Base-by-base conservation (phyloP, 2,329 filamentous ascomycete species). In the Apiospora marii region DNA sequence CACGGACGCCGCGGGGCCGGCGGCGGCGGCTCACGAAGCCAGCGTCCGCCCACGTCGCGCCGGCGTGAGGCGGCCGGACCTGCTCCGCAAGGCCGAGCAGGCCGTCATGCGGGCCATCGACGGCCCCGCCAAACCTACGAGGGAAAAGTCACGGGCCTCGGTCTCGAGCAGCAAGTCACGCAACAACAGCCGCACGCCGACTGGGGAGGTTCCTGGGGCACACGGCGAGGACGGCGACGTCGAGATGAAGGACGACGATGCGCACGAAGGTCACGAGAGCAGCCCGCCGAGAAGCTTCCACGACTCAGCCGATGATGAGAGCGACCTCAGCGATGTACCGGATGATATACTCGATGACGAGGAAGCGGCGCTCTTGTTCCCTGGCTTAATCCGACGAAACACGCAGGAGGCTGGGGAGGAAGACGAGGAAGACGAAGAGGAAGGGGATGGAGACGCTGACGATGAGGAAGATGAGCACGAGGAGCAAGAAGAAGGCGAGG, bases 241-340 rank as follows among this genome's bases (percentile, higher is more conserved):
- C 22, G 77, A 78, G 30, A 68, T 76, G 70, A 70, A 77, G 13
- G 77, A 78, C 22, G 73, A 67, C 8, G 75, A 46, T 14, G 64
- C 34, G 3, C 67, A 71, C 13, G 74, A 74, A 48, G 72, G 77
- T 37, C 75, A 77, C 53, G 75, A 75, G 44, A 89, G 85, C 69
- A 91, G 90, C 72, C 86, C 87, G 7, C 85, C 87, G 0, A 88
- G 87, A 7, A 93, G 89, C 73, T 82, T 91, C 10, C 89, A 91
- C 73, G 90, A 92, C 73, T 91, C 88, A 53, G 91, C 89, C 0
- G 91, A 93, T 74, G 90, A 92, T 71, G 91, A 93, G 80, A 93
- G 91, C 77, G 91, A 93, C 74, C 83, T 93, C 0, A 93, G 90
- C 70, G 92, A 93, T 74, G 87, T 91, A 85, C 90, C 37, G 82